A percentile compares a stretch with the other conserved stretches of the same genome.
These are phyloP conservation scores for Blepharisma stoltei DNA, from an alignment of 73 alveolate species.

Conservation along the genomic window DNA sequence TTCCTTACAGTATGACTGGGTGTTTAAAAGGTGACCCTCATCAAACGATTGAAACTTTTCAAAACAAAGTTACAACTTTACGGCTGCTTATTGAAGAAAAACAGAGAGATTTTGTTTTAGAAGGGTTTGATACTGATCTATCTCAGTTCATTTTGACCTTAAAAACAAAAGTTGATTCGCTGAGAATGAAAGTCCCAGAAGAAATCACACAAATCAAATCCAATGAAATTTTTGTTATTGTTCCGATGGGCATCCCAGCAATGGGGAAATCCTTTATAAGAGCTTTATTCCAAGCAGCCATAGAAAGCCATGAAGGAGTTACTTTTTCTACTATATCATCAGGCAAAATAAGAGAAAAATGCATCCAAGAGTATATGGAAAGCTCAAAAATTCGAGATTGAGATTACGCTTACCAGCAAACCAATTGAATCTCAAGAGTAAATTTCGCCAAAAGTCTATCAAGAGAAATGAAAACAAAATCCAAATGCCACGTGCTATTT, in stretches of 20 bases:
- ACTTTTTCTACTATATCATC: neutral
- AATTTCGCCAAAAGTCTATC: neutral
- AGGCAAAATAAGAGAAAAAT: neutral
- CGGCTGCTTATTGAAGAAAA: too few relatives aligned
- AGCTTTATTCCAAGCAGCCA: constrained; percentile 37
- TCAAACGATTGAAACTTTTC: too few relatives aligned
- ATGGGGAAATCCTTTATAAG: constrained; percentile 59
- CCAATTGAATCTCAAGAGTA: neutral
- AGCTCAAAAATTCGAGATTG: neutral
- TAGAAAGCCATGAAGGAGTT: too few relatives aligned
- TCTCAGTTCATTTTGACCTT: too few relatives aligned
- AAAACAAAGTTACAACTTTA: too few relatives aligned
- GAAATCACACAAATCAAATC: too few relatives aligned
- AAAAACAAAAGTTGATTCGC: too few relatives aligned
- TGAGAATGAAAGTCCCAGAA: too few relatives aligned
- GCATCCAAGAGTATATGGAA: neutral
- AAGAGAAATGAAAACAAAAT: neutral
- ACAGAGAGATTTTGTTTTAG: too few relatives aligned
- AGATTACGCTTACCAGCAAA: neutral
- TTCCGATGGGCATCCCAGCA: constrained; percentile 69
- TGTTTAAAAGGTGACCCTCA: too few relatives aligned
- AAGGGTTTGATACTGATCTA: too few relatives aligned
- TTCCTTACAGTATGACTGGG: too few relatives aligned
- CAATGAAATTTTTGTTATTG: constrained; percentile 47
- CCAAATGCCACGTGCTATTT: neutral